phyloP scores from a whole-genome alignment of 768 basidiomycete species.

The Tulasnella sp. region DNA sequence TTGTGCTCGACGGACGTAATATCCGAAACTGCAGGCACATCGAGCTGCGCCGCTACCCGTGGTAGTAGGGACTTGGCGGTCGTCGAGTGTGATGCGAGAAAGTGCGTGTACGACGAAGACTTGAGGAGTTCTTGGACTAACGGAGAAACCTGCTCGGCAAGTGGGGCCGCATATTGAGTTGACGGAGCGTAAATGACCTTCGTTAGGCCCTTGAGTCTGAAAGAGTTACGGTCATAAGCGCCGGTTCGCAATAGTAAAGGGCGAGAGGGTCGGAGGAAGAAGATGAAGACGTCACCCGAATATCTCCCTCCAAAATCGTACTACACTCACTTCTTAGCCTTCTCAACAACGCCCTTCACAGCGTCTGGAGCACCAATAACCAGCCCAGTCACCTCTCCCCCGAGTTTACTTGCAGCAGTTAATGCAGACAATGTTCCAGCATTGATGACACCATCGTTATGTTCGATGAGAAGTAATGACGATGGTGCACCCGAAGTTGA shows the following conservation, averaged over 20 bases:
- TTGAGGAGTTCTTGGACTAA: constrained; percentile 69
- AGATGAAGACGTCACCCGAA: neutral
- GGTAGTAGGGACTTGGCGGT: constrained; percentile 89
- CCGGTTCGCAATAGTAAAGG: neutral
- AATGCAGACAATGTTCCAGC: constrained; percentile 82
- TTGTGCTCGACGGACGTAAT: constrained; percentile 69
- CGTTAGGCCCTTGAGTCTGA: constrained; percentile 60
- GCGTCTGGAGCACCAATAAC: constrained; percentile 63
- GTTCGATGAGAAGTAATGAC: constrained; percentile 55
- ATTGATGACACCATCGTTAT: constrained; percentile 71
- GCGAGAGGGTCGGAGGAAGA: neutral
- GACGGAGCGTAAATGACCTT: constrained; percentile 63
- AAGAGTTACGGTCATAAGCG: neutral
- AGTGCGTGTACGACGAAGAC: constrained; percentile 65
- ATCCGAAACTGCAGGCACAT: constrained; percentile 86
- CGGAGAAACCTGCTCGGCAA: constrained; percentile 77
- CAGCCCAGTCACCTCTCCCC: constrained; percentile 76
- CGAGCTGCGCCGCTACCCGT: constrained; percentile 81
- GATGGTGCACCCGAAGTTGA: constrained; percentile 13
- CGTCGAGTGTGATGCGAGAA: constrained; percentile 87
- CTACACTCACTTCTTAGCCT: constrained; percentile 64
- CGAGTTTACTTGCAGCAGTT: constrained; percentile 79
- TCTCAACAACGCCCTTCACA: constrained; percentile 56
- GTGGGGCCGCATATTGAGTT: constrained; percentile 53
- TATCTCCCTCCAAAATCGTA: neutral